Evolutionary conservation across 768 basidiomycete genomes (phyloP).

Genomic region (Brasilioporus rufonigricans): DNA sequence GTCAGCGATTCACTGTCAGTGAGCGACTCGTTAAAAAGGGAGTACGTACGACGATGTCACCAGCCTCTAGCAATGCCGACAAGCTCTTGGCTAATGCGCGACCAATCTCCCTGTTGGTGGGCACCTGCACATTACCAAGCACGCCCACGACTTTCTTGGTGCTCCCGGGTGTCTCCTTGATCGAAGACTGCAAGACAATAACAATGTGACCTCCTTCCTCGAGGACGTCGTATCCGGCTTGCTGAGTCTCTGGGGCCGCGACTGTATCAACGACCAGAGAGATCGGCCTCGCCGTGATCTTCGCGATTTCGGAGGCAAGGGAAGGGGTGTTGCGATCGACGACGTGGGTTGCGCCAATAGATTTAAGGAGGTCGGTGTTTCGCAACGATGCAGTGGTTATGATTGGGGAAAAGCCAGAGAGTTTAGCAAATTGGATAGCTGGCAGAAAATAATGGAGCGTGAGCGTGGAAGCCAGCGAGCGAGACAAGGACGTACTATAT

Average conservation of each 20-base stretch:
- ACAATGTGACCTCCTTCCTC: conserved; percentile 32
- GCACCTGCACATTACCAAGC: conserved; percentile 10
- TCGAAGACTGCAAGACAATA: neutral
- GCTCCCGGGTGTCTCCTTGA: conserved; percentile 16
- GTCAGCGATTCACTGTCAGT: neutral
- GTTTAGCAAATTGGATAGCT: conserved; percentile 36
- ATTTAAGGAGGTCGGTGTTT: conserved; percentile 32
- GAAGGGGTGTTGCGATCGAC: conserved; percentile 30
- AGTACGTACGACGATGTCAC: conserved; percentile 16
- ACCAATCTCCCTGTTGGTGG: conserved; percentile 13
- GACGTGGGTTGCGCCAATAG: conserved; percentile 38
- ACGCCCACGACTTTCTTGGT: conserved; percentile 14
- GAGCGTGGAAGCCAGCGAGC: conserved; percentile 5
- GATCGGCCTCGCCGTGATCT: conserved; percentile 14
- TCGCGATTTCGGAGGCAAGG: conserved; percentile 14
- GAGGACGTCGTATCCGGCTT: conserved; percentile 31
- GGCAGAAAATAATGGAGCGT: neutral
- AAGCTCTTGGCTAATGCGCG: conserved; percentile 10
- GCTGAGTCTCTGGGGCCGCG: conserved; percentile 31
- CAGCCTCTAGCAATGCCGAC: conserved; percentile 9
- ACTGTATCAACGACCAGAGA: conserved; percentile 28
- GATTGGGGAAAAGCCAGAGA: conserved; percentile 38
- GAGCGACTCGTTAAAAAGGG: neutral
- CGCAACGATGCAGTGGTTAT: conserved; percentile 39
- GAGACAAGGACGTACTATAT: conserved; percentile 25